phyloP scores from a whole-genome alignment of 768 basidiomycete species.

The Pleurotus cornucopiae region DNA sequence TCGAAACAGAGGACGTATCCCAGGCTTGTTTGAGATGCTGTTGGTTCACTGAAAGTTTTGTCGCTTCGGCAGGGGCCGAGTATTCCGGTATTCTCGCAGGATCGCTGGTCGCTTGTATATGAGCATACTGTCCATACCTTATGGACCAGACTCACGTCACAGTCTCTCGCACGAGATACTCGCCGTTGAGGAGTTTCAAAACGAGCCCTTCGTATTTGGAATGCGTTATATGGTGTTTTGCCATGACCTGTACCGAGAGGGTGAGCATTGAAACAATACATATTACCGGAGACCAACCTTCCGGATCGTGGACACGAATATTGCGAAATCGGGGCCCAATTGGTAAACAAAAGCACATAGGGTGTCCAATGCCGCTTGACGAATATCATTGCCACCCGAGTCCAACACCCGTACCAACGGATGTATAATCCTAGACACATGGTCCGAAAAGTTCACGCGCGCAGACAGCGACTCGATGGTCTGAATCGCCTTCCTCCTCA shows the following conservation, averaged over 20 bases:
- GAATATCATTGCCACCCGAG: constrained; percentile 68
- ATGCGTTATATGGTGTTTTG: constrained; percentile 64
- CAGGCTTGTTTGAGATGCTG: constrained; percentile 96
- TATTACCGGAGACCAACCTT: constrained; percentile 49
- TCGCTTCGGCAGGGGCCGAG: constrained; percentile 78
- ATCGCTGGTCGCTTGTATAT: constrained; percentile 37
- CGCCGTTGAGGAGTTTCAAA: constrained; percentile 84
- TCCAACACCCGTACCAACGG: constrained; percentile 87
- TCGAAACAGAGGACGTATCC: constrained; percentile 76
- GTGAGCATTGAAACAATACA: neutral
- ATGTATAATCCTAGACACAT: constrained; percentile 95
- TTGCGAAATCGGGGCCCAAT: constrained; percentile 93
- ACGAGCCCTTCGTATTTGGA: constrained; percentile 85
- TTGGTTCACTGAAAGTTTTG: constrained; percentile 92
- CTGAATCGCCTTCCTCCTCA: constrained; percentile 86
- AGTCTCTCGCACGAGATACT: constrained; percentile 81
- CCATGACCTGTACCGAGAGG: neutral
- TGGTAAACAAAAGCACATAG: constrained; percentile 90
- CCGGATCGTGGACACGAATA: constrained; percentile 96
- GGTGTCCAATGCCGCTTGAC: constrained; percentile 87
- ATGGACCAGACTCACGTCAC: neutral
- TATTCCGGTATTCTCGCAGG: constrained; percentile 63
- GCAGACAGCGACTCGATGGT: constrained; percentile 88
- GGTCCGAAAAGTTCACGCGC: constrained; percentile 95
- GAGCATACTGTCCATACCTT: neutral